Percentiles rank a stretch among this genome's conserved stretches.
phyloP scores from a whole-genome alignment of 331 rosid species.

The Cydonia oblonga region DNA sequence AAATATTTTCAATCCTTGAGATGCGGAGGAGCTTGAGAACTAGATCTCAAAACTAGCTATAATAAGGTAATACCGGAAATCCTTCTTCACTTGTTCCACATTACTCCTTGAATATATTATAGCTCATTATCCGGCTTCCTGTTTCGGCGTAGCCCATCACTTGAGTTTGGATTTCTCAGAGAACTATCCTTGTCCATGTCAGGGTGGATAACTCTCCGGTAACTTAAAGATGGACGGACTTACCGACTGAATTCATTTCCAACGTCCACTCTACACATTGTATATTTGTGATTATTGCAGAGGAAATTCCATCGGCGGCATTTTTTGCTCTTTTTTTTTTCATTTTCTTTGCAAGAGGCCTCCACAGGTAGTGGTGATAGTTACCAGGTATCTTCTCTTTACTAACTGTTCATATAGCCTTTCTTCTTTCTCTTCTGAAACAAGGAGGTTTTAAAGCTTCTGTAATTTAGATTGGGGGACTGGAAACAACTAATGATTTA shows the following conservation, averaged over 20 bases:
- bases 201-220: background rate
- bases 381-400: background rate
- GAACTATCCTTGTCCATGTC: background rate
- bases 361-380: background rate
- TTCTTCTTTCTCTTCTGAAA: background rate
- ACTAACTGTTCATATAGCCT: background rate
- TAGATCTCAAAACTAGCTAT: conserved; percentile 9
- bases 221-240: background rate
- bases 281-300: conserved; percentile 4
- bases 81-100: background rate
- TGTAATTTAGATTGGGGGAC: background rate
- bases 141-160: background rate
- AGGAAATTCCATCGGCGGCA: conserved; percentile 2
- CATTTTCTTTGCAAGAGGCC: background rate
- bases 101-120: background rate
- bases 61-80: background rate
- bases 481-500: background rate
- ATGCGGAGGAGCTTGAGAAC: conserved; percentile 3
- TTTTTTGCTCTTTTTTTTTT: too few relatives aligned
- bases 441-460: background rate
- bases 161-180: background rate
- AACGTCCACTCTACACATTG: background rate
- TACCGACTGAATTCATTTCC: background rate
- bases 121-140: background rate
- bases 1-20: conserved; percentile 79